These are phyloP conservation scores for Euphorbia peplus DNA, from an alignment of 345 rosid genomes.

Conservation along the genomic window DNA sequence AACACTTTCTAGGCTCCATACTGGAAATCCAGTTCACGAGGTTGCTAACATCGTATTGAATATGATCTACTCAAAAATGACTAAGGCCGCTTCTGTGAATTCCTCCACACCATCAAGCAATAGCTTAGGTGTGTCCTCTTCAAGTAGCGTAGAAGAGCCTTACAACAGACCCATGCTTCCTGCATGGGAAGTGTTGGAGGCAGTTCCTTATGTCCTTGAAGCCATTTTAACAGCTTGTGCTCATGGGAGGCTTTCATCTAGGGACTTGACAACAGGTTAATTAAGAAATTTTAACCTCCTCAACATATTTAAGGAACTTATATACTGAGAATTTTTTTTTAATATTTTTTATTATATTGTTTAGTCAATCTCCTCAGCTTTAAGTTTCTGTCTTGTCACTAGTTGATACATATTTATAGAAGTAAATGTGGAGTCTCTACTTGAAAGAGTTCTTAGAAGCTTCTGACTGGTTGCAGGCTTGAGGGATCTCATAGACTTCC, in stretches of 20 bases:
- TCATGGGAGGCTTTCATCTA: constrained; percentile 60
- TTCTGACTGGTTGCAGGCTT: constrained; percentile 43
- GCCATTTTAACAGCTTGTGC: constrained; percentile 72
- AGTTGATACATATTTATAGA: neutral
- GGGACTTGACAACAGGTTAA: constrained; percentile 60
- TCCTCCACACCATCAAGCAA: constrained; percentile 38
- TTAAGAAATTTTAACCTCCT: neutral
- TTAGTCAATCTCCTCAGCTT: neutral
- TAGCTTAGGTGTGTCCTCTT: constrained; percentile 35
- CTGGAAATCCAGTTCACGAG: constrained; percentile 54
- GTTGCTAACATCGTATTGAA: constrained; percentile 51
- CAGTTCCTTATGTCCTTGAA: constrained; percentile 56
- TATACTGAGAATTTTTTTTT: constrained; percentile 2
- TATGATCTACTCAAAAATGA: constrained; percentile 57
- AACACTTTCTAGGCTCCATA: constrained; percentile 45
- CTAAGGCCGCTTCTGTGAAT: constrained; percentile 33
- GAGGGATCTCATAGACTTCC: constrained; percentile 59
- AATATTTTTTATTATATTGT: constrained; percentile 3
- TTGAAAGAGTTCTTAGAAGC: neutral
- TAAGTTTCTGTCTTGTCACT: neutral
- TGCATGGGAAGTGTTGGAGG: constrained; percentile 75
- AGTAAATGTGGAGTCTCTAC: constrained; percentile 1
- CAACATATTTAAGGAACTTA: neutral
- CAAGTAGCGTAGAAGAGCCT: constrained; percentile 41
- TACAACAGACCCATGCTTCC: constrained; percentile 49